A percentile compares a stretch with the other conserved stretches of the same genome.
Evolutionary conservation across 2,329 filamentous ascomycete genomes (phyloP).

Genomic region (Mycocentrospora acerina): DNA sequence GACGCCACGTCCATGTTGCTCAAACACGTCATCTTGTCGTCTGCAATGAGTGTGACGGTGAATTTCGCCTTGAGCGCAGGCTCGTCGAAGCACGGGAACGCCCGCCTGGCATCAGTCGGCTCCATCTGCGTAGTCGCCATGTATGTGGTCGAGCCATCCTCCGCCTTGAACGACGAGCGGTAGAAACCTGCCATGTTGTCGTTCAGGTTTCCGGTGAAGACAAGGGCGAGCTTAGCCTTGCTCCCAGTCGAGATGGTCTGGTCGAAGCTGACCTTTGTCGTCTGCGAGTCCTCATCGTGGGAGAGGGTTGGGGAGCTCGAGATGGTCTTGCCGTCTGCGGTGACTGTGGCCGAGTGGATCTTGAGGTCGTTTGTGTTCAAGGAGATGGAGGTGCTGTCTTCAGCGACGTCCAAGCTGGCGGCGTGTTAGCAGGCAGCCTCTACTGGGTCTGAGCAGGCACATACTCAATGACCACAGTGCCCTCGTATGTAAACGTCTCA

Average conservation of each 20-base stretch:
- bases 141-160: conserved; percentile 75
- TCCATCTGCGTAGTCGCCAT: conserved; percentile 96
- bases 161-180: conserved; percentile 85
- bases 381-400: conserved; percentile 82
- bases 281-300: conserved; percentile 78
- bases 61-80: conserved; percentile 91
- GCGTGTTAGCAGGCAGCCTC: conserved; percentile 19
- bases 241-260: conserved; percentile 70
- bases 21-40: conserved; percentile 86
- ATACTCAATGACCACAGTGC: conserved; percentile 78
- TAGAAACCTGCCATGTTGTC: conserved; percentile 99
- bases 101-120: conserved; percentile 86
- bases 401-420: conserved; percentile 70
- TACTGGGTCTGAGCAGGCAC: conserved; percentile 17
- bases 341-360: conserved; percentile 72
- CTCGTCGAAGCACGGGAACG: conserved; percentile 97
- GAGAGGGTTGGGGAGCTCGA: conserved; percentile 67
- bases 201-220: conserved; percentile 78
- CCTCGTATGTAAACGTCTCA: conserved; percentile 81
- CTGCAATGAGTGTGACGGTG: conserved; percentile 85
- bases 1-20: conserved; percentile 95
- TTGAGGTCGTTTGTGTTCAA: conserved; percentile 87
- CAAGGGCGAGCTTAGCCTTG: conserved; percentile 76
- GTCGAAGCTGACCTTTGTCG: conserved; percentile 77
- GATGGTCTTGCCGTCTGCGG: conserved; percentile 57